phyloP scores from a whole-genome alignment of 305 asterid genomes.

The Salvia sclarea region DNA sequence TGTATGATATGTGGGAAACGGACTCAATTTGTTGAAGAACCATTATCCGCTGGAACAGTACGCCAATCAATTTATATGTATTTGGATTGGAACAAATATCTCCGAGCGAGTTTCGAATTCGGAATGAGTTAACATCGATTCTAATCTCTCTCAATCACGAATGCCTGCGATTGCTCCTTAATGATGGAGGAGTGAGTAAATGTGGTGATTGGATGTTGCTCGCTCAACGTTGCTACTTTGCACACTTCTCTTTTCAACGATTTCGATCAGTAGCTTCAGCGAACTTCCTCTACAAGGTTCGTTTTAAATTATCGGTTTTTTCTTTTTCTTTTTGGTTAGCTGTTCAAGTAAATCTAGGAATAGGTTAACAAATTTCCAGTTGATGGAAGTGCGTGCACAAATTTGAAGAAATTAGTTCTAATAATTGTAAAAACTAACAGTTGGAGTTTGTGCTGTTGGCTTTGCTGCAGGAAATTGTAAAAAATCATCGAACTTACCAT shows the following conservation, averaged over 20 bases:
- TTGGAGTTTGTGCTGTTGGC: not conserved
- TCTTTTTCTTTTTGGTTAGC: not conserved
- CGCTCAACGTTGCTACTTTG: conserved; percentile 23
- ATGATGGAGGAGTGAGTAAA: conserved; percentile 9
- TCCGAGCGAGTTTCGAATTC: not conserved
- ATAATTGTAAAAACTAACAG: not conserved
- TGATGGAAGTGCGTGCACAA: conserved; percentile 31
- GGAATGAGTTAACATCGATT: not conserved
- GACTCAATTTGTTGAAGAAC: no score
- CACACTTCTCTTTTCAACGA: conserved; percentile 23
- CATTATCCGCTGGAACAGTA: no score
- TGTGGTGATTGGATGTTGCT: conserved; percentile 20
- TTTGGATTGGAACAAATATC: no score
- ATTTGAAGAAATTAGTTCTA: conserved; percentile 2
- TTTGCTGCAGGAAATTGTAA: conserved; percentile 24
- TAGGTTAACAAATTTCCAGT: conserved; percentile 18
- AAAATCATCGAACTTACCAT: conserved; percentile 27
- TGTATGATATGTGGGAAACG: no score
- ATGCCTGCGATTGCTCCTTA: not conserved
- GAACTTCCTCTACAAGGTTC: conserved; percentile 35
- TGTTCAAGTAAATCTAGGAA: not conserved
- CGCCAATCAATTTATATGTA: no score
- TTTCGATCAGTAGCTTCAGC: conserved; percentile 24
- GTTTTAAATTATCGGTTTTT: not conserved
- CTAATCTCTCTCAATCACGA: not conserved